Percentiles rank a stretch among this genome's conserved stretches.
Evolutionary conservation across 345 rosid species (phyloP).

Genomic region (Heritiera fomes): DNA sequence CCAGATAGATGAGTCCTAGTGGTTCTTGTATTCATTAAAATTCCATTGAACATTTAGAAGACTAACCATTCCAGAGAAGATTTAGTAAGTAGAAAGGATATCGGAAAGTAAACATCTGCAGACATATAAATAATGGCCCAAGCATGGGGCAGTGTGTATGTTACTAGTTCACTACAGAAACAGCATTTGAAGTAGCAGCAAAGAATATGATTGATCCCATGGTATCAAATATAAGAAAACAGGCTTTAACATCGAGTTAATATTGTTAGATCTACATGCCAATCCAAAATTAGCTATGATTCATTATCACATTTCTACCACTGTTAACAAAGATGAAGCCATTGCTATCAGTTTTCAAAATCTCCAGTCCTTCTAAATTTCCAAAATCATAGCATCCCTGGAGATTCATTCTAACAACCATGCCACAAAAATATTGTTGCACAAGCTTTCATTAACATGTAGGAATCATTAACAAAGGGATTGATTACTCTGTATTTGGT

Average conservation of each 20-base stretch:
- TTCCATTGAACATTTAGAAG: neutral
- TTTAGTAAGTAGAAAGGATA: neutral
- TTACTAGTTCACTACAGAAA: neutral
- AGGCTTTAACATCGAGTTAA: neutral
- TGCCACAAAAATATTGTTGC: neutral
- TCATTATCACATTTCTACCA: neutral
- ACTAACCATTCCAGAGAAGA: neutral
- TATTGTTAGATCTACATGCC: neutral
- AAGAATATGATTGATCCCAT: neutral
- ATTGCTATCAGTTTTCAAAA: neutral
- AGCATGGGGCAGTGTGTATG: neutral
- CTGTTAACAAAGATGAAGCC: neutral
- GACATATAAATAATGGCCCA: neutral
- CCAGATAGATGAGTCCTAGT: neutral
- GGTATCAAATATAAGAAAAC: neutral
- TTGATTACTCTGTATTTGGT: neutral
- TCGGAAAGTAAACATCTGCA: neutral
- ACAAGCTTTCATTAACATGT: neutral
- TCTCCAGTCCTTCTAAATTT: neutral
- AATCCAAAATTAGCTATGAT: neutral
- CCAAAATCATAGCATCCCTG: neutral
- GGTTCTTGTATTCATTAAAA: neutral
- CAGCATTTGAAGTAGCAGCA: neutral
- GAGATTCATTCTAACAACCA: neutral
- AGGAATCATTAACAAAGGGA: constrained; percentile 5